These are phyloP conservation scores for Pterulicium gracile DNA, from an alignment of 1,284 basidiomycete species.

Conservation along the genomic window DNA sequence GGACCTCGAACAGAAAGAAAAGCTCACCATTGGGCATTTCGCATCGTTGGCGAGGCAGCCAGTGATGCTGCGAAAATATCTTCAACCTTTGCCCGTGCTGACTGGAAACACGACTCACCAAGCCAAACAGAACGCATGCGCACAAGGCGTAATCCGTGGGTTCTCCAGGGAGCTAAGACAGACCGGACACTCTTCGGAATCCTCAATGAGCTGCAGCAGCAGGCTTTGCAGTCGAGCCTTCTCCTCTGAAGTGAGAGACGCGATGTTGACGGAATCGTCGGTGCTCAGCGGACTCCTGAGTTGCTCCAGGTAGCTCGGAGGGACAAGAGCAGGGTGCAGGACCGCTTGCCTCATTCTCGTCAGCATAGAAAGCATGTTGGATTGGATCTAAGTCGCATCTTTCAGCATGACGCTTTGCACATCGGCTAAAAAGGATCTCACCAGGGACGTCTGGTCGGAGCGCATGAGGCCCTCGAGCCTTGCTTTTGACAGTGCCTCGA, in stretches of 20 bases:
- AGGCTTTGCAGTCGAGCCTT: conserved; percentile 48
- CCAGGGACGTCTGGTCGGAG: conserved; percentile 27
- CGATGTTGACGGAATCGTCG: conserved; percentile 19
- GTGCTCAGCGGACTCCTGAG: conserved; percentile 30
- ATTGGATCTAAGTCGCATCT: conserved; percentile 56
- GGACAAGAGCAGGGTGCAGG: conserved; percentile 73
- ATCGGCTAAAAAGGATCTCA: conserved; percentile 13
- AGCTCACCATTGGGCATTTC: conserved; percentile 68
- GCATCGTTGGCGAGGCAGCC: conserved; percentile 57
- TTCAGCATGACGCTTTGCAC: too few species aligned
- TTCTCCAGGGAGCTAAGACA: conserved; percentile 60
- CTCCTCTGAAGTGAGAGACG: conserved; percentile 36
- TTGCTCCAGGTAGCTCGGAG: conserved; percentile 65
- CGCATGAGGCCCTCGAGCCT: conserved; percentile 51
- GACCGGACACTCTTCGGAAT: conserved; percentile 77
- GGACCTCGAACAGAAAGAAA: conserved; percentile 7
- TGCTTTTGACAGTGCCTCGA: conserved; percentile 53
- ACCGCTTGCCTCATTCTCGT: conserved; percentile 82
- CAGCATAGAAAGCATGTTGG: conserved; percentile 71
- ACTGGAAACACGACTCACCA: conserved; percentile 34
- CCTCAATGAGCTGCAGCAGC: conserved; percentile 63
- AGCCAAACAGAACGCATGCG: conserved; percentile 66
- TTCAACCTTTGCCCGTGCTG: background rate
- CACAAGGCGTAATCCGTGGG: conserved; percentile 71
- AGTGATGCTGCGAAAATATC: conserved; percentile 36